Evolutionary conservation across 441 rosid genomes (phyloP).

Genomic region (Erysimum pusillum): DNA sequence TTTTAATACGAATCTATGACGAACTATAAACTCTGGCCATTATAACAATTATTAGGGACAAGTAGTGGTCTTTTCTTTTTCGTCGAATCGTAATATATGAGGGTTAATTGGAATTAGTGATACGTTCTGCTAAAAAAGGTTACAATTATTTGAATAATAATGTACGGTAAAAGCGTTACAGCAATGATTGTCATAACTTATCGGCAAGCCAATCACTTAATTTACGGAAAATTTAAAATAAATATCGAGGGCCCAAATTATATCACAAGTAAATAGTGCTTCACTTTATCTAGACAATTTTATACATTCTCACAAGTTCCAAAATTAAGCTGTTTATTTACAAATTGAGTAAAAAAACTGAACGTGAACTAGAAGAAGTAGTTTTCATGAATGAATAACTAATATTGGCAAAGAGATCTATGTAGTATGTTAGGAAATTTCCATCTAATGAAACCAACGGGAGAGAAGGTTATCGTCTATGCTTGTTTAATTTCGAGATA

Average conservation of each 20-base stretch:
- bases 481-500: too few relatives aligned
- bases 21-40: constrained; percentile 39
- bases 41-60: constrained; percentile 28
- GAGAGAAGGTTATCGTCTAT: not conserved
- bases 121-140: constrained; percentile 35
- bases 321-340: not conserved
- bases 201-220: constrained; percentile 42
- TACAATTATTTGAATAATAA: constrained; percentile 33
- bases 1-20: constrained; percentile 40
- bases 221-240: constrained; percentile 37
- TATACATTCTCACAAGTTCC: constrained; percentile 26
- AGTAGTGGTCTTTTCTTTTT: constrained; percentile 18
- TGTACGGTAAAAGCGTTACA: constrained; percentile 38
- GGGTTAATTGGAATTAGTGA: constrained; percentile 17
- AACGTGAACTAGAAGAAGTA: not conserved
- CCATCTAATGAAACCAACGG: not conserved
- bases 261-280: constrained; percentile 29
- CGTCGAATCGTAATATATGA: constrained; percentile 31
- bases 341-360: not conserved
- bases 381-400: not conserved
- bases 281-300: constrained; percentile 31
- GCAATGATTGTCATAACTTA: constrained; percentile 41
- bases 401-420: not conserved
- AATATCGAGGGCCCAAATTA: constrained; percentile 38
- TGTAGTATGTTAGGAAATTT: not conserved